A percentile compares a stretch with the other conserved stretches of the same genome.
Evolutionary conservation across 257 asterid species (phyloP).

Genomic region (Echium plantagineum): DNA sequence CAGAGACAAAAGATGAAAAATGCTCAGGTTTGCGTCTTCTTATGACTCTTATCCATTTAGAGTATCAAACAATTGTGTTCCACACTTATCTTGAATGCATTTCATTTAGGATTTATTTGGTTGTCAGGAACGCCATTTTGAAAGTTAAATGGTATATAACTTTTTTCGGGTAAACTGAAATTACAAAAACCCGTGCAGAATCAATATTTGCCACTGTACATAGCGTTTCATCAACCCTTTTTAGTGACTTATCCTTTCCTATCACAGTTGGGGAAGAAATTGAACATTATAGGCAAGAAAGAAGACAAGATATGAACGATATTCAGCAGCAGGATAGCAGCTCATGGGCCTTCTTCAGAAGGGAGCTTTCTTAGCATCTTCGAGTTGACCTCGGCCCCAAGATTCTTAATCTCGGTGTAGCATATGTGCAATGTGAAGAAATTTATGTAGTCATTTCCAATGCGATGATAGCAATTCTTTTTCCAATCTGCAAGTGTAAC

Average conservation of each 20-base stretch:
- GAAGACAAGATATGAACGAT: conserved; percentile 33
- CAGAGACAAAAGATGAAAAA: conserved; percentile 67
- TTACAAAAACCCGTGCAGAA: too few relatives aligned
- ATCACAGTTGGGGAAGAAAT: conserved; percentile 66
- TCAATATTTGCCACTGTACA: neutral
- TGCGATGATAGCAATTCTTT: neutral
- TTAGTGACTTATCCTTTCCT: neutral
- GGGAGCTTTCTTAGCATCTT: too few relatives aligned
- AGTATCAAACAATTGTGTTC: neutral
- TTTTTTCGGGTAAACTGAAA: too few relatives aligned
- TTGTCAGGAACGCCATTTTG: neutral
- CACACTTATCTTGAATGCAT: neutral
- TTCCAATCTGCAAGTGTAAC: neutral
- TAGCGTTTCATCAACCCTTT: neutral
- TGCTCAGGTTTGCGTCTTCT: conserved; percentile 50
- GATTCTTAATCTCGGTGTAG: neutral
- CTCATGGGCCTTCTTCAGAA: too few relatives aligned
- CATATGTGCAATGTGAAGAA: conserved; percentile 1
- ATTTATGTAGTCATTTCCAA: neutral
- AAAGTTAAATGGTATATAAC: neutral
- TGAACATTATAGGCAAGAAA: conserved; percentile 30
- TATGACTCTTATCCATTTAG: neutral
- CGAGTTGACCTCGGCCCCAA: neutral
- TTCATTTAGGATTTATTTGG: neutral
- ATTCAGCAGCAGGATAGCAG: neutral